phyloP scores from a whole-genome alignment of 2,329 filamentous ascomycete genomes.

The Trichoderma aggressivum region DNA sequence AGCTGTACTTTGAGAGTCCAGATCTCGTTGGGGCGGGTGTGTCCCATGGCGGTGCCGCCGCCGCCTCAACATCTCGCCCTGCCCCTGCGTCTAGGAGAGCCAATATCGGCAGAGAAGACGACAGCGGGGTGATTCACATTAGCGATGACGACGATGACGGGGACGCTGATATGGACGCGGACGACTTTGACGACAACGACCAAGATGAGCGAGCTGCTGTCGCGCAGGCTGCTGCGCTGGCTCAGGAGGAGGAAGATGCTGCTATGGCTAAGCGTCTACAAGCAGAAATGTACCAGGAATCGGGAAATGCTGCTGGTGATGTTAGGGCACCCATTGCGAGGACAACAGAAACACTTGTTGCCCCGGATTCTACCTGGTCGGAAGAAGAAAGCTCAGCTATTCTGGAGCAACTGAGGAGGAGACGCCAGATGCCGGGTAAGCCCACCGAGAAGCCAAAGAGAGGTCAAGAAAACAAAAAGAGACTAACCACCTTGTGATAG shows the following conservation, averaged over 20 bases:
- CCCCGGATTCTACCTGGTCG: constrained; percentile 53
- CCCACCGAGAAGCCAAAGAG: not conserved
- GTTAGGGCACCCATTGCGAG: constrained; percentile 88
- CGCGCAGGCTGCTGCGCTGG: constrained; percentile 41
- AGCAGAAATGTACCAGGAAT: constrained; percentile 77
- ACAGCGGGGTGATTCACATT: constrained; percentile 59
- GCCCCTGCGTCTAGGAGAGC: constrained; percentile 25
- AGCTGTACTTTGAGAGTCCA: constrained; percentile 86
- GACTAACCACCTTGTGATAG: constrained; percentile 13
- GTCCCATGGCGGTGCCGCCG: constrained; percentile 21
- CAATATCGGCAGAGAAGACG: constrained; percentile 34
- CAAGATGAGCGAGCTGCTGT: constrained; percentile 38
- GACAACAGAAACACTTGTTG: constrained; percentile 87
- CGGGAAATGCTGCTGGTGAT: constrained; percentile 50
- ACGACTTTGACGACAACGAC: constrained; percentile 41
- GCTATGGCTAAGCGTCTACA: constrained; percentile 89
- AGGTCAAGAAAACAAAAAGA: not conserved
- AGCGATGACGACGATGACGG: constrained; percentile 74
- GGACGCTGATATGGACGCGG: constrained; percentile 39
- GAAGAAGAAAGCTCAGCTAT: constrained; percentile 53
- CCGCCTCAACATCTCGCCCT: constrained; percentile 30
- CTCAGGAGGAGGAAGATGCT: constrained; percentile 79
- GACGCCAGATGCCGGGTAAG: constrained; percentile 36
- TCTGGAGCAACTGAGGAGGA: constrained; percentile 60
- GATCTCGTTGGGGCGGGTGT: constrained; percentile 53